phyloP scores from a whole-genome alignment of 139 green algal species.

The Astrephomene gubernaculifera region DNA sequence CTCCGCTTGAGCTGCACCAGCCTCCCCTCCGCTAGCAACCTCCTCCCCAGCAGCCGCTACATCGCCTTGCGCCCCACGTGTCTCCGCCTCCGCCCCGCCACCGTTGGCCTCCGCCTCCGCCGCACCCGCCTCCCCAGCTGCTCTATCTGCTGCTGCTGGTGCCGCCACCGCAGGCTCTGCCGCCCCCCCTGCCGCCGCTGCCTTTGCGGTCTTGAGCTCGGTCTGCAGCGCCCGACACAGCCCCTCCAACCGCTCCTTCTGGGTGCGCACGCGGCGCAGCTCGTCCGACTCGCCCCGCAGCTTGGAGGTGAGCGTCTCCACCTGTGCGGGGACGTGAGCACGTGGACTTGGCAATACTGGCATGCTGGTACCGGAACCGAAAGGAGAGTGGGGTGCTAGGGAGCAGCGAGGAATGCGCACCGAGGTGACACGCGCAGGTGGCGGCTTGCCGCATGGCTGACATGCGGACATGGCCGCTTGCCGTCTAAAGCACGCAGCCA shows the following conservation, averaged over 20 bases:
- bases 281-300: constrained; percentile 30
- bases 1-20: neutral
- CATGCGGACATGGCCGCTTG: too few relatives aligned
- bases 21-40: too few relatives aligned
- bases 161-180: neutral
- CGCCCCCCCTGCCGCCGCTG: neutral
- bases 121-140: neutral
- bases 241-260: constrained; percentile 56
- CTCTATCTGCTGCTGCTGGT: neutral
- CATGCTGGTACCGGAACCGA: too few relatives aligned
- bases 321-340: too few relatives aligned
- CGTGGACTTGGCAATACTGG: too few relatives aligned
- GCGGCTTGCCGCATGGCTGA: too few relatives aligned
- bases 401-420: too few relatives aligned
- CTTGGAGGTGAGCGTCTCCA: constrained; percentile 17
- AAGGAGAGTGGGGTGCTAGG: too few relatives aligned
- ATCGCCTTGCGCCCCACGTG: too few relatives aligned
- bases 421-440: too few relatives aligned
- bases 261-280: constrained; percentile 22
- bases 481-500: too few relatives aligned
- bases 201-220: constrained; percentile 33
- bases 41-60: too few relatives aligned
- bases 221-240: constrained; percentile 50
- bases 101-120: neutral
- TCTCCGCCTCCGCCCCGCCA: neutral